These are phyloP conservation scores for Bullera alba DNA, from an alignment of 768 basidiomycete species.

Conservation along the genomic window DNA sequence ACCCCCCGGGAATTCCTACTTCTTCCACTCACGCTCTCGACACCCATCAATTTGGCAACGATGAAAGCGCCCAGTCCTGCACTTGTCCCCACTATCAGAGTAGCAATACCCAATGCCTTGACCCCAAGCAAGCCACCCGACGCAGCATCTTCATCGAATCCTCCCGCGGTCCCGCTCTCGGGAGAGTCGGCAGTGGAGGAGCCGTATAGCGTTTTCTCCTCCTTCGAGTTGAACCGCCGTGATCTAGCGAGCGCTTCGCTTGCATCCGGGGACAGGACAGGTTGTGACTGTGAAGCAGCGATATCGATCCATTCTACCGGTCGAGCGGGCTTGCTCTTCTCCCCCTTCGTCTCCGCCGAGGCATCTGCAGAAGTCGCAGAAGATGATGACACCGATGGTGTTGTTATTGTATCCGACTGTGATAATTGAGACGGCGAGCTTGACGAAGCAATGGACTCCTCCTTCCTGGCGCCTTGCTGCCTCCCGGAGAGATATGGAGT, in stretches of 20 bases:
- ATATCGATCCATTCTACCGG: too few relatives aligned
- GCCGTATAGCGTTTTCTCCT: slow-evolving; percentile 18
- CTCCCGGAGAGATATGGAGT: too few relatives aligned
- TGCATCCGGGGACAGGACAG: too few relatives aligned
- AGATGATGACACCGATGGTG: not conserved
- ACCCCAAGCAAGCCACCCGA: slow-evolving; percentile 16
- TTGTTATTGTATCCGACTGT: not conserved
- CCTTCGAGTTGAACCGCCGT: slow-evolving; percentile 19
- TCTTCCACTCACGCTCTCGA: slow-evolving; percentile 19
- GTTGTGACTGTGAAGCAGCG: too few relatives aligned
- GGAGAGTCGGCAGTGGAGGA: not conserved
- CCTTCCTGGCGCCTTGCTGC: too few relatives aligned
- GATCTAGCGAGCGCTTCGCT: not conserved
- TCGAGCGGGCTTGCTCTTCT: too few relatives aligned
- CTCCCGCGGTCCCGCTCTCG: slow-evolving; percentile 6
- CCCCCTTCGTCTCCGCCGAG: too few relatives aligned
- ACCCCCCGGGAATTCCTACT: too few relatives aligned
- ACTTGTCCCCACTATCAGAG: slow-evolving; percentile 25
- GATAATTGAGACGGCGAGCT: not conserved
- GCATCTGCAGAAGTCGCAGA: not conserved
- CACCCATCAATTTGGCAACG: slow-evolving; percentile 27
- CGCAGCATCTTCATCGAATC: slow-evolving; percentile 2
- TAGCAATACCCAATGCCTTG: slow-evolving; percentile 34
- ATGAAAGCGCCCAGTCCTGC: slow-evolving; percentile 25
- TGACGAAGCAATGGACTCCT: too few relatives aligned